Percentiles rank a stretch among this genome's conserved stretches.
Conservation (phyloP, 805 yeast species). For the Cyberlindnera xishuangbannaensis region DNA sequence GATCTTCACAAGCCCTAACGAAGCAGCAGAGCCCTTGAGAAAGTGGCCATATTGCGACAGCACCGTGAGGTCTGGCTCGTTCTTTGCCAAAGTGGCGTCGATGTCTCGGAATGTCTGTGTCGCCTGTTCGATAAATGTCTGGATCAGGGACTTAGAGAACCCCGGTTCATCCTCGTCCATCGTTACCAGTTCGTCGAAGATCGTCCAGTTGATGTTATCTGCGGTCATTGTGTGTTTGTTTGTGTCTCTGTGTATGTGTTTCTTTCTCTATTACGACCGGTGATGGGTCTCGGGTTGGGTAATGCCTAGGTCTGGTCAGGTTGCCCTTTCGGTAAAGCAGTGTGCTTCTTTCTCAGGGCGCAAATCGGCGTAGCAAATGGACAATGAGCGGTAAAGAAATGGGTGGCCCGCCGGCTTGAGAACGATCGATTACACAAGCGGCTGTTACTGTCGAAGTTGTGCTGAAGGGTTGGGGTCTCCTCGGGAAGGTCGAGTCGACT, state of each 20-base stretch:
- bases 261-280: too few relatives aligned
- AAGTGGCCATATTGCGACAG: conserved; percentile 84
- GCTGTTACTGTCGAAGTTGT: too few relatives aligned
- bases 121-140: conserved; percentile 88
- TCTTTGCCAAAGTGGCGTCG: conserved; percentile 38
- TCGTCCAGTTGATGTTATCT: conserved; percentile 82
- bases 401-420: too few relatives aligned
- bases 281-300: too few relatives aligned
- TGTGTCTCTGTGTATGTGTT: not conserved
- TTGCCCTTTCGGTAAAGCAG: too few relatives aligned
- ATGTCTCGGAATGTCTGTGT: conserved; percentile 70
- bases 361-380: too few relatives aligned
- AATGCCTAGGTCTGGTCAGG: too few relatives aligned
- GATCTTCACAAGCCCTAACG: conserved; percentile 77
- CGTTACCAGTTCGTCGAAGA: conserved; percentile 78
- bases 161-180: conserved; percentile 98
- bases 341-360: too few relatives aligned
- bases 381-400: too few relatives aligned
- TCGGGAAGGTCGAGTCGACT: too few relatives aligned
- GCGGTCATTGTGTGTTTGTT: conserved; percentile 22
- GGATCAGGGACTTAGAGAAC: conserved; percentile 71
- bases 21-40: conserved; percentile 92
- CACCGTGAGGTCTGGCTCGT: conserved; percentile 38
- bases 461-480: too few relatives aligned
- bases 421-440: too few relatives aligned